A percentile compares a stretch with the other conserved stretches of the same genome.
Evolutionary conservation across 176 grass and related monocot genomes (phyloP).

Genomic region (Sorghum bicolor): Sorghum_bicolor_NCBIv3 NC_012871.2:76329001-76329500

Average conservation of each 20-base stretch:
- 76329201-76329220: not conserved
- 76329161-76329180: not conserved
- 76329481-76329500: too few species aligned
- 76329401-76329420: too few species aligned
- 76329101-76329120: slow-evolving; percentile 27
- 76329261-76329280: slow-evolving; percentile 8
- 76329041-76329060: not conserved
- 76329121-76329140: not conserved
- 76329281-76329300: not conserved
- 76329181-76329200: not conserved
- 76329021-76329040: not conserved
- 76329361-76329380: too few species aligned
- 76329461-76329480: too few species aligned
- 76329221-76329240: not conserved
- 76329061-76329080: not conserved
- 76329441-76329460: too few species aligned
- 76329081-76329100: slow-evolving; percentile 20
- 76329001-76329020: not conserved
- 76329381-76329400: too few species aligned
- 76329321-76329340: not conserved
- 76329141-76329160: too few species aligned
- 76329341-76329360: not conserved
- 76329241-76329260: slow-evolving; percentile 2
- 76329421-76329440: too few species aligned
- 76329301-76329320: not conserved